These are phyloP conservation scores for Nannochloropsis oceanica DNA, from an alignment of 108 stramenopile genomes.

Conservation along the genomic window DNA sequence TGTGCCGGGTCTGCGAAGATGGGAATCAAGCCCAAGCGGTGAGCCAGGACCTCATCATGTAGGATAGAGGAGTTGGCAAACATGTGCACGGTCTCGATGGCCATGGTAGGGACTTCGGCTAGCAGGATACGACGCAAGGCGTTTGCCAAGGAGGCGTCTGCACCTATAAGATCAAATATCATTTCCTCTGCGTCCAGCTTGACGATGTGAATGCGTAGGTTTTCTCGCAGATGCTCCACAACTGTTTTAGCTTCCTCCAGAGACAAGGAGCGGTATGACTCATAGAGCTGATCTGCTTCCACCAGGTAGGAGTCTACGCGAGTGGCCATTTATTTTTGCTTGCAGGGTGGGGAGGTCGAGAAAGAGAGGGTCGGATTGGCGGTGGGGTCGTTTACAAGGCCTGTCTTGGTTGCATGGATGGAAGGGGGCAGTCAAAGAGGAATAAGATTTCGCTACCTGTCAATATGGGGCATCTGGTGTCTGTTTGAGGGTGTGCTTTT, in stretches of 20 bases:
- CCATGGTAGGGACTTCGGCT: conserved; percentile 45
- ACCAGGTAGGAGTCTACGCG: background rate
- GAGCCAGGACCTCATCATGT: conserved; percentile 46
- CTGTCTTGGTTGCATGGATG: too few species aligned
- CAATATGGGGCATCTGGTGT: too few species aligned
- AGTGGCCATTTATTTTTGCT: background rate
- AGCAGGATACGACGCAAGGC: conserved; percentile 47
- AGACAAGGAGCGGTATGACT: background rate
- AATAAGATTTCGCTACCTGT: too few species aligned
- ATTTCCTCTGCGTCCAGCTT: conserved; percentile 16
- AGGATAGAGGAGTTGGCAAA: conserved; percentile 41
- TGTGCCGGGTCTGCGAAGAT: conserved; percentile 35
- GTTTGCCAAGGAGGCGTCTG: conserved; percentile 44
- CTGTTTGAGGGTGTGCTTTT: too few species aligned
- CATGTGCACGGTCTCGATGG: conserved; percentile 46
- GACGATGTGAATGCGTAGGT: background rate
- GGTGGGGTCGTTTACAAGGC: too few species aligned
- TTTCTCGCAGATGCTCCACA: background rate
- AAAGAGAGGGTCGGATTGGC: background rate
- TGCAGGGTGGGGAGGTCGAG: background rate
- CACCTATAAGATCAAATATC: conserved; percentile 43
- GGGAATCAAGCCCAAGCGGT: conserved; percentile 37
- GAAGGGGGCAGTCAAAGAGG: too few species aligned
- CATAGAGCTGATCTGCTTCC: background rate
- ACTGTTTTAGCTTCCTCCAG: background rate